Percentiles rank a stretch among this genome's conserved stretches.
Conservation (phyloP, 108 stramenopile species). For the Craspedostauros australis region DNA sequence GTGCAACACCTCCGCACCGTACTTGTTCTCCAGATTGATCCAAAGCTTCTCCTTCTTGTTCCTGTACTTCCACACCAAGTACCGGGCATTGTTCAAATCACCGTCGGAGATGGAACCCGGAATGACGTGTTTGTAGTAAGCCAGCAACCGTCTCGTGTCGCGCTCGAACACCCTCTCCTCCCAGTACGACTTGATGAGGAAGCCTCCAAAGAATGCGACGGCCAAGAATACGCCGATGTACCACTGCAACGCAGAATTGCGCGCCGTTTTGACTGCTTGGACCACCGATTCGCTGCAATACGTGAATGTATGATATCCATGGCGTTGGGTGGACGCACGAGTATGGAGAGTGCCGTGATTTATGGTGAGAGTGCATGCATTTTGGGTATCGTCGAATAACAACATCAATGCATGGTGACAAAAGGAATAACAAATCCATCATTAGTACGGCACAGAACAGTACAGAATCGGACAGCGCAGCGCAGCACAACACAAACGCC, state of each 20-base stretch:
- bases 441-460: neutral
- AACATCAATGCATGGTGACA: neutral
- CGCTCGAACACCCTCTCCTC: slow-evolving; percentile 72
- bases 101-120: slow-evolving; percentile 74
- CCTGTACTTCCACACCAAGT: slow-evolving; percentile 75
- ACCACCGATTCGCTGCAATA: slow-evolving; percentile 64
- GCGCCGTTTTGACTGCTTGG: slow-evolving; percentile 70
- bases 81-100: slow-evolving; percentile 65
- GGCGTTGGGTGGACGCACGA: neutral
- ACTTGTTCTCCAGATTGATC: slow-evolving; percentile 77
- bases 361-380: neutral
- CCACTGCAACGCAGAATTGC: slow-evolving; percentile 49
- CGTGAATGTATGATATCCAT: neutral
- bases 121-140: slow-evolving; percentile 73
- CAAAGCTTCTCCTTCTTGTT: slow-evolving; percentile 73
- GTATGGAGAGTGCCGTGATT: neutral
- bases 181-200: slow-evolving; percentile 71
- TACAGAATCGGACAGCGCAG: too few relatives aligned
- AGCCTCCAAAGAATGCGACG: slow-evolving; percentile 72
- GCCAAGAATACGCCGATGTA: slow-evolving; percentile 55
- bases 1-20: slow-evolving; percentile 53
- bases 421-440: neutral
- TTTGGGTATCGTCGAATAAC: too few relatives aligned
- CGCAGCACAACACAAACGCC: too few relatives aligned
- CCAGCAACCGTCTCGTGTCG: slow-evolving; percentile 61